Evolutionary conservation across 2,329 filamentous ascomycete species (phyloP), one percentile per base, ranked within the genome.

Genomic region (Ophiostoma perfectum): DNA sequence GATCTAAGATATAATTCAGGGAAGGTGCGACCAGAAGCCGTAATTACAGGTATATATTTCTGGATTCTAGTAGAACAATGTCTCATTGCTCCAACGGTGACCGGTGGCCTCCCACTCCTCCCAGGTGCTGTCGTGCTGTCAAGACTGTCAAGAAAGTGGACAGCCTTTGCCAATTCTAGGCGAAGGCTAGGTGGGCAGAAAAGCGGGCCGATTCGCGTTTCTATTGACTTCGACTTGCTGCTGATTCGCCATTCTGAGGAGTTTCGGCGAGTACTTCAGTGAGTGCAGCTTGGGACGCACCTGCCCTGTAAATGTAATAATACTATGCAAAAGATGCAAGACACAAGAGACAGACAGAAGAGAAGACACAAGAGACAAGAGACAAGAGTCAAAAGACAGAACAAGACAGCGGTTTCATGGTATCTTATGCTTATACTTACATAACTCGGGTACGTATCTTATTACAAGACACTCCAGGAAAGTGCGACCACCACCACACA

Each of bases 41-140:
- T 55, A 55, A 55, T 55, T 55, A 55, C 49, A 55, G 49, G 49
- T 55, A 55, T 55, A 55, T 55, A 55, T 55, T 55, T 55, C 18
- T 55, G 49, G 49, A 27, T 55, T 55, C 27, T 27, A 55, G 18
- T 55, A 55, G 49, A 55, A 27, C n/a, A 55, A 55, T 55, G n/a
- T 55, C 49, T 55, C 49, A 55, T 27, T 27, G 27, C 2, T 27
- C 49, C 6, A 27, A 55, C 49, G n/a, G n/a, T 18, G 7, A 11
- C 11, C 7, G 27, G n/a, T n/a, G 47, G 27, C 27, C 27, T 27
- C 27, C 27, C 27, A 2, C 27, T 27, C 27, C 27, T 27, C 27
- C 27, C 27, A 27, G 27, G 27, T 27, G 27, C 27, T 27, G 27
- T 27, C 27, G 27, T 27, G 27, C 27, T 27, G 27, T 27, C 27